Evolutionary conservation across 1,284 basidiomycete species (phyloP).

Genomic region (Ustilago nuda): DNA sequence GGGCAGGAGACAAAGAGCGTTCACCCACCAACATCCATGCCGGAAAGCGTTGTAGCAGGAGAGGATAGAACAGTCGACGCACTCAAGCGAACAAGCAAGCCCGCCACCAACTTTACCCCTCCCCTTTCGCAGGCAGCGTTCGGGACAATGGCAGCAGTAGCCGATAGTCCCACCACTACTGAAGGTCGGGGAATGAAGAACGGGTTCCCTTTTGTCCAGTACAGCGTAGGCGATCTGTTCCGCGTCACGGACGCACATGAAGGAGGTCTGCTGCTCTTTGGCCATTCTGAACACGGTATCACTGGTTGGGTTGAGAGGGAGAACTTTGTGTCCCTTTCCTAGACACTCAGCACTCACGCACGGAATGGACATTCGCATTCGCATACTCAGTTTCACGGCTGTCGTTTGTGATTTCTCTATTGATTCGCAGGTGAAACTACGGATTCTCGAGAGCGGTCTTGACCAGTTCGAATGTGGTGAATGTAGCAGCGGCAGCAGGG

Average conservation of each 20-base stretch:
- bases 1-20: neutral
- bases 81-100: neutral
- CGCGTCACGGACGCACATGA: constrained; percentile 37
- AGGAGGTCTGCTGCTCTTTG: constrained; percentile 28
- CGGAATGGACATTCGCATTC: neutral
- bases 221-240: constrained; percentile 50
- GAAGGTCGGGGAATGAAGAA: constrained; percentile 13
- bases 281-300: constrained; percentile 36
- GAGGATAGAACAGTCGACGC: neutral
- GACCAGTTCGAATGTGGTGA: constrained; percentile 59
- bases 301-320: constrained; percentile 53
- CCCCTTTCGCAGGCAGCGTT: neutral
- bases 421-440: neutral
- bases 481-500: constrained; percentile 59
- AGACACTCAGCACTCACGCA: neutral
- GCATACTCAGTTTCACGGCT: neutral
- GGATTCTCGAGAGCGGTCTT: constrained; percentile 35
- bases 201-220: constrained; percentile 48
- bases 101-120: neutral
- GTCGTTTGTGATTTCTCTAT: neutral
- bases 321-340: constrained; percentile 43
- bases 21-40: neutral
- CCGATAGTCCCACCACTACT: constrained; percentile 25
- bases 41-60: neutral
- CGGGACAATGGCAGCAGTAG: constrained; percentile 42